A percentile compares a stretch with the other conserved stretches of the same genome.
These are phyloP conservation scores for Cutaneotrichosporon mucoides DNA, from an alignment of 1,284 basidiomycete species.

Conservation along the genomic window DNA sequence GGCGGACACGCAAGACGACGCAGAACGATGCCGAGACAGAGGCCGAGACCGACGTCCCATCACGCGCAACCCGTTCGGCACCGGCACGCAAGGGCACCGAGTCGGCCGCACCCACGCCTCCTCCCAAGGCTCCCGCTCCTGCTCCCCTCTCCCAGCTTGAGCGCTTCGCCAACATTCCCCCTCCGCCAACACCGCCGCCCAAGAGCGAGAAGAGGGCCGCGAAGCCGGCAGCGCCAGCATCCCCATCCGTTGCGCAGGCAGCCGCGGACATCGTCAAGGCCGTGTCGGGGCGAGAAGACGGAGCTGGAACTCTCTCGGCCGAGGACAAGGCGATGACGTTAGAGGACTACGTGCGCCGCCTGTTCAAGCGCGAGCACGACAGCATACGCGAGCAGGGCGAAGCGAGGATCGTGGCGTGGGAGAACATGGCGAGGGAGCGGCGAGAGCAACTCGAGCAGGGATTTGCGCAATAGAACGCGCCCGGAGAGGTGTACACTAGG, in stretches of 20 bases:
- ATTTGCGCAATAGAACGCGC: not conserved
- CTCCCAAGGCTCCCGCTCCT: not conserved
- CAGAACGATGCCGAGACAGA: constrained; percentile 2
- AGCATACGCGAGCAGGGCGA: constrained; percentile 40
- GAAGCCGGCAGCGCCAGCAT: not conserved
- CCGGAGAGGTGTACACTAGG: no score
- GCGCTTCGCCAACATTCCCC: constrained; percentile 34
- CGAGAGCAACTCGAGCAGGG: constrained; percentile 2
- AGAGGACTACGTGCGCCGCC: constrained; percentile 18
- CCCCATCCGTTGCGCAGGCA: constrained; percentile 7
- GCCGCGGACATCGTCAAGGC: constrained; percentile 12
- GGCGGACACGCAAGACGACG: not conserved
- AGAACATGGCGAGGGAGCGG: constrained; percentile 36
- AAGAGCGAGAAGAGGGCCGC: not conserved
- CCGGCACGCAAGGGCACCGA: not conserved
- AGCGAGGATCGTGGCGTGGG: constrained; percentile 65
- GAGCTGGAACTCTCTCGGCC: constrained; percentile 1
- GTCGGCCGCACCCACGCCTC: not conserved
- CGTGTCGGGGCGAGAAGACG: constrained; percentile 5
- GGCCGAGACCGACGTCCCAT: not conserved
- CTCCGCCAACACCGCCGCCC: constrained; percentile 5
- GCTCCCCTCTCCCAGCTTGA: constrained; percentile 26
- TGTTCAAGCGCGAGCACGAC: constrained; percentile 7
- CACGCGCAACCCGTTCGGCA: not conserved
- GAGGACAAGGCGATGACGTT: constrained; percentile 16